phyloP scores from a whole-genome alignment of 345 rosid species.

The Sisymbrium irio region DNA sequence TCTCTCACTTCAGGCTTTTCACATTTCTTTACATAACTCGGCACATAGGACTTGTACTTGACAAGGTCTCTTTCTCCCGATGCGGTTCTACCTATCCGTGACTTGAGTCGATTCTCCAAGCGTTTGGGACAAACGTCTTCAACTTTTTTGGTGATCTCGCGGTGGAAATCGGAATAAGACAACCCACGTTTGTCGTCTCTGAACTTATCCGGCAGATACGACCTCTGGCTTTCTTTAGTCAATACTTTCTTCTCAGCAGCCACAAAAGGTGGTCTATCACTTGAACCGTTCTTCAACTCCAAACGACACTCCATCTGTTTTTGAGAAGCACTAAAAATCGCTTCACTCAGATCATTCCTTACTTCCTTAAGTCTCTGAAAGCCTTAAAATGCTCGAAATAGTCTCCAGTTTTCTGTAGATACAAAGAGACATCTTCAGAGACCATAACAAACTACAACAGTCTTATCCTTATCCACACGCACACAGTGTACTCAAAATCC shows the following conservation, averaged over 20 bases:
- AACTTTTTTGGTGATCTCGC: conserved; percentile 42
- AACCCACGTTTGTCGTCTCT: conserved; percentile 43
- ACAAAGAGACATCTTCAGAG: not conserved
- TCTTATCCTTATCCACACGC: conserved; percentile 28
- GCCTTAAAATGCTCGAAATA: not conserved
- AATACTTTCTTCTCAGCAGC: conserved; percentile 32
- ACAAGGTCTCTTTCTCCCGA: conserved; percentile 40
- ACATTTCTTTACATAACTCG: conserved; percentile 65
- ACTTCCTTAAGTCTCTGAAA: conserved; percentile 3
- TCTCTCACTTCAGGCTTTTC: conserved; percentile 45
- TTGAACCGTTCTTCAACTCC: conserved; percentile 36
- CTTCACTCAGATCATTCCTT: conserved; percentile 12
- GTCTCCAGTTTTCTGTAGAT: not conserved
- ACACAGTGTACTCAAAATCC: not conserved
- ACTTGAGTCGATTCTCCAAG: conserved; percentile 38
- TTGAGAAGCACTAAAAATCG: not conserved
- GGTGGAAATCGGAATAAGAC: conserved; percentile 47
- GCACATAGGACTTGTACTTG: conserved; percentile 76
- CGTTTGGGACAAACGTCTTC: conserved; percentile 41
- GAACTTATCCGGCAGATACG: conserved; percentile 41
- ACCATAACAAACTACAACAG: not conserved
- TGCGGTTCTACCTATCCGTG: conserved; percentile 24
- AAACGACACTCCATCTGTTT: conserved; percentile 43
- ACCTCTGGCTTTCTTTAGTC: conserved; percentile 28
- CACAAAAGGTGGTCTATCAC: conserved; percentile 34